Evolutionary conservation across 148 eudicot species (phyloP), one percentile per base, ranked within the genome.

Genomic region (Vaccinium myrtillus): DNA sequence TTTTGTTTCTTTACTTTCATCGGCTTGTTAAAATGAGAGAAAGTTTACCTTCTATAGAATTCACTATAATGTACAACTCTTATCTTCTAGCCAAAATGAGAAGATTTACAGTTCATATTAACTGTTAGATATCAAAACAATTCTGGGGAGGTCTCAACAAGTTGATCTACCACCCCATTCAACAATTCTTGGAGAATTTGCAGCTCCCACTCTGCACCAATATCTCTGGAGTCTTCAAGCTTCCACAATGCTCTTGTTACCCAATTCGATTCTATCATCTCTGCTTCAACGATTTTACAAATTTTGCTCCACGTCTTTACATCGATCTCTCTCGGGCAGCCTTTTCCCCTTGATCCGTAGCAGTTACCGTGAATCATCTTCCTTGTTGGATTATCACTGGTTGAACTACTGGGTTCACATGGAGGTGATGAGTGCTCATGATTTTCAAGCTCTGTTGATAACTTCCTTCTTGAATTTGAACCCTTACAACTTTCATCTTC

Each of bases 171-270:
- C n/a, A 92, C 55, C 82, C 94, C 98, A 80, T 50, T 79, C 67
- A 95, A 77, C 88, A 94, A 86, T 13, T 84, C 83, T 82, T 92
- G 92, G 77, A 92, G 88, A 79, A 95, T 91, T 5, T 82, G 79
- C 23, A 67, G 83, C 82, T 87, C 92, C 75, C 88, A 87, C 48
- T 88, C 87, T 55, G 78, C 79, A 61, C 83, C 77, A 55, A 86
- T 85, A 86, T 89, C 93, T 84, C 87, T 83, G 81, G 81, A 70
- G 74, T 86, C 93, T 84, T 88, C 58, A 53, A 75, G 36, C 30
- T 79, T 87, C 84, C 83, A 79, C 43, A 83, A 78, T 77, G 86
- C 87, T 71, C 83, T 88, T 75, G 84, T 59, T 61, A 71, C 78
- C 93, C 93, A 91, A 50, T 89, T 89, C 69, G 89, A 87, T 84